Conservation (phyloP, 2,329 filamentous ascomycete genomes). For the Cordyceps javanica region DNA sequence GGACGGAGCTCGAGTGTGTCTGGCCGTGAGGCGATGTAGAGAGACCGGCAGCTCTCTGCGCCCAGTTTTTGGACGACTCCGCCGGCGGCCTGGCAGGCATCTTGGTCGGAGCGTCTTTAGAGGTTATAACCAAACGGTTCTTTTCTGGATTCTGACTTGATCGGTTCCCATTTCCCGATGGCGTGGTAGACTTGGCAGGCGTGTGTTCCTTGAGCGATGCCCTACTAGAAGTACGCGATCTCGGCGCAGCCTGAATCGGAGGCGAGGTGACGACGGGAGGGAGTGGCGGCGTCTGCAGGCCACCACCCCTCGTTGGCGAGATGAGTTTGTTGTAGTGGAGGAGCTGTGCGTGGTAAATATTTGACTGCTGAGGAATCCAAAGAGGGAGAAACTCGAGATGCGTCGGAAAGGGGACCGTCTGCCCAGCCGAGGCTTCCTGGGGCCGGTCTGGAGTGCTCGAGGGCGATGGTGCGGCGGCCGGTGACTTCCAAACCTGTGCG, state of each 20-base stretch:
- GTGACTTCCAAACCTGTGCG: slow-evolving; percentile 10
- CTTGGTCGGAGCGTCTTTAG: slow-evolving; percentile 46
- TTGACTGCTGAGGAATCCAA: slow-evolving; percentile 52
- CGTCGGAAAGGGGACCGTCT: slow-evolving; percentile 29
- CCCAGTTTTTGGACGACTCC: slow-evolving; percentile 26
- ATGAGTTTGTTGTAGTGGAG: slow-evolving; percentile 61
- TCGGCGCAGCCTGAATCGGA: slow-evolving; percentile 48
- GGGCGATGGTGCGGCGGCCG: slow-evolving; percentile 9
- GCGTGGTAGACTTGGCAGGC: slow-evolving; percentile 39
- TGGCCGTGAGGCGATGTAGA: slow-evolving; percentile 25
- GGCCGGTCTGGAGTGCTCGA: slow-evolving; percentile 25
- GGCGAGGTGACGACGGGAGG: slow-evolving; percentile 50
- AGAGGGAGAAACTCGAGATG: slow-evolving; percentile 51
- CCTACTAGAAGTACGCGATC: slow-evolving; percentile 55
- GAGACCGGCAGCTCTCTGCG: slow-evolving; percentile 24
- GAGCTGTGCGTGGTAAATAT: slow-evolving; percentile 55
- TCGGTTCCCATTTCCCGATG: slow-evolving; percentile 62
- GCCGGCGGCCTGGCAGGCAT: slow-evolving; percentile 41
- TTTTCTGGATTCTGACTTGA: slow-evolving; percentile 49
- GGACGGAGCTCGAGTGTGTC: slow-evolving; percentile 76
- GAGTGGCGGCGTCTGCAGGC: slow-evolving; percentile 50
- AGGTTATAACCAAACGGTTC: slow-evolving; percentile 56
- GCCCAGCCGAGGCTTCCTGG: slow-evolving; percentile 26
- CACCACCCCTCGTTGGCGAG: slow-evolving; percentile 49
- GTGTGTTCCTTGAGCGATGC: slow-evolving; percentile 49